phyloP scores from a whole-genome alignment of 306 rosid genomes.

The Fragaria ananassa region DNA sequence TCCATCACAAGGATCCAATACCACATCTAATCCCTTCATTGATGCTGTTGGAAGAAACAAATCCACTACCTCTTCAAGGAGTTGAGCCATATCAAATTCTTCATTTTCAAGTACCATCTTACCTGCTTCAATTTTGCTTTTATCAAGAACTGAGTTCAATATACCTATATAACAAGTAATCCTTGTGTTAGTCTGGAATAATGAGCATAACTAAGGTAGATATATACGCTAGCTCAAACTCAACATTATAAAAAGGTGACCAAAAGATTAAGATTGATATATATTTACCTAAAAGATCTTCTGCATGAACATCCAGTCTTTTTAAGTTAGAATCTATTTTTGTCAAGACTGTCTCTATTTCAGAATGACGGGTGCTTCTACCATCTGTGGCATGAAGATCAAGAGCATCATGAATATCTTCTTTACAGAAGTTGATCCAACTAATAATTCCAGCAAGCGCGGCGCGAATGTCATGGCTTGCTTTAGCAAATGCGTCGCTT shows the following conservation, averaged over 20 bases:
- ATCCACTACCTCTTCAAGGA: slow-evolving; percentile 70
- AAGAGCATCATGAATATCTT: slow-evolving; percentile 19
- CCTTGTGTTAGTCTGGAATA: not conserved
- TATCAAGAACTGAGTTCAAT: slow-evolving; percentile 73
- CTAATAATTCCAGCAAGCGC: slow-evolving; percentile 62
- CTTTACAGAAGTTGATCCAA: slow-evolving; percentile 47
- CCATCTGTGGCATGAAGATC: slow-evolving; percentile 65
- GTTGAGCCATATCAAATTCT: slow-evolving; percentile 57
- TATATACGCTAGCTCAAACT: not conserved
- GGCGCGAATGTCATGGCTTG: slow-evolving; percentile 77
- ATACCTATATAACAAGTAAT: slow-evolving; percentile 39
- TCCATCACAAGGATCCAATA: slow-evolving; percentile 65
- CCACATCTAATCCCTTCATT: slow-evolving; percentile 65
- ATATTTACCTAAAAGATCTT: slow-evolving; percentile 60
- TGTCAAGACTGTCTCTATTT: slow-evolving; percentile 44
- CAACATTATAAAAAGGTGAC: not conserved
- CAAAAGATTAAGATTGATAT: not conserved
- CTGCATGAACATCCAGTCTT: slow-evolving; percentile 53
- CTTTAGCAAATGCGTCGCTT: slow-evolving; percentile 59
- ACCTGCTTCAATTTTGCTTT: slow-evolving; percentile 82
- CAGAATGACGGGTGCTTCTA: slow-evolving; percentile 31
- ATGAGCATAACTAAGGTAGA: not conserved
- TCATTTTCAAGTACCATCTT: slow-evolving; percentile 78
- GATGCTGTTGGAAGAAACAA: slow-evolving; percentile 54
- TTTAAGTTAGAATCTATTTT: slow-evolving; percentile 53